Evolutionary conservation across 2,329 filamentous ascomycete genomes (phyloP), one percentile per base, ranked within the genome.

Genomic region (Calonectria fujianensis): DNA sequence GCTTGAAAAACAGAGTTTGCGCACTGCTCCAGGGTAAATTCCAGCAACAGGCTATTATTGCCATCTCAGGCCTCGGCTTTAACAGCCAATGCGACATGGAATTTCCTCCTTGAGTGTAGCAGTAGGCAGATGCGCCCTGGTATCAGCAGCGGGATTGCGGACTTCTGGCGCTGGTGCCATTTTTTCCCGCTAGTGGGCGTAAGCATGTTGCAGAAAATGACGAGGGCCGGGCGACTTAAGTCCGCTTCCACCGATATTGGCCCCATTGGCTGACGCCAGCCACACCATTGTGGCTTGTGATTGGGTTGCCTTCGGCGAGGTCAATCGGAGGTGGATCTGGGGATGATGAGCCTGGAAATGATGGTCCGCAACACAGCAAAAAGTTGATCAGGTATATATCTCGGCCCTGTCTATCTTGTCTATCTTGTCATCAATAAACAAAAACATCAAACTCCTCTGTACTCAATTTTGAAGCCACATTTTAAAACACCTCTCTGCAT

Each of bases 221-320:
- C n/a, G 20, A 31, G 37, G 39, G 63, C 39, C 16, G 14, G 29
- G 32, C 39, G 35, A 24, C 27, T 72, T 68, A 72, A 68, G 35
- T 72, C 70, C 70, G 70, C 35, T 70, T 27, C 24, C 57, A 41
- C 69, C 61, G 61, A 41, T 18, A 41, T 35, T 69, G 63, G 64
- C 27, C 14, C 24, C 32, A 52, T 67, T 75, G 54, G 75, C 75
- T 76, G 73, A 73, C 70, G 73, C 61, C 72, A 73, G 75, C 72
- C 68, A 74, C 27, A 24, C 20, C 3, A 35, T 24, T 5, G 24
- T 7, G 39, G 6, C 35, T 5, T 35, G 5, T 72, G 18, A 68
- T 71, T 50, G 70, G 70, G 39, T 20, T n/a, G 8, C 20, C 37
- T 39, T 9, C 13, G 10, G 35, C 10, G 13, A 52, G 7, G 1